Evolutionary conservation across 2,329 filamentous ascomycete species (phyloP), one percentile per base, ranked within the genome.

Genomic region (Huntiella omanensis): DNA sequence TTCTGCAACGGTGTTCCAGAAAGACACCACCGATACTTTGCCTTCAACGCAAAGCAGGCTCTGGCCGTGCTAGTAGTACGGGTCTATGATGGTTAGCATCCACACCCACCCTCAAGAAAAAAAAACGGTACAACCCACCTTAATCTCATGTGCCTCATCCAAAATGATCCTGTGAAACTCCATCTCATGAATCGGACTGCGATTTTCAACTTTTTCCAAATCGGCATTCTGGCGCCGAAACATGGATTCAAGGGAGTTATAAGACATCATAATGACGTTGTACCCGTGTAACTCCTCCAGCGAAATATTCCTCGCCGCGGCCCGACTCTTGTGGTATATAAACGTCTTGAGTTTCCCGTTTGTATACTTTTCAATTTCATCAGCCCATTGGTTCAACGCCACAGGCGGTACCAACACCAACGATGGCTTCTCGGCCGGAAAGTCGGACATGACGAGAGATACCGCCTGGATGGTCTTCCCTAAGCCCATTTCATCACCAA

Each of bases 381-480:
- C 73, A 53, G 80, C 82, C 88, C 88, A 96, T 58, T 96, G 88
- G 82, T 95, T 92, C 43, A 96, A 64, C 36, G 88, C 88, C 36
- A 95, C 88, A 0, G 88, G 88, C 0, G 88, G 88, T 1, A 94
- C 86, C 33, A 95, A 71, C 1, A 96, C 87, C 3, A 96, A 68
- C 0, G 85, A 83, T 1, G 91, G 88, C 46, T 80, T 65, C 54
- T 80, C 81, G 16, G 78, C 82, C 3, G 87, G 88, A 55, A 83
- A 95, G 59, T 96, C 87, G 1, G 88, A 95, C 91, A 96, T 96
- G 61, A 98, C 86, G 39, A 98, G 71, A 3, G 88, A 95, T 13
- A 98, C 91, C 2, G 91, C 88, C 62, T 98, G 91, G 43, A 98
- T 96, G 0, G 91, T 98, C 66, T 98, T 98, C 43, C 91, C 91